Evolutionary conservation across 257 asterid species (phyloP).

Genomic region (Solanum tacnaense): DNA sequence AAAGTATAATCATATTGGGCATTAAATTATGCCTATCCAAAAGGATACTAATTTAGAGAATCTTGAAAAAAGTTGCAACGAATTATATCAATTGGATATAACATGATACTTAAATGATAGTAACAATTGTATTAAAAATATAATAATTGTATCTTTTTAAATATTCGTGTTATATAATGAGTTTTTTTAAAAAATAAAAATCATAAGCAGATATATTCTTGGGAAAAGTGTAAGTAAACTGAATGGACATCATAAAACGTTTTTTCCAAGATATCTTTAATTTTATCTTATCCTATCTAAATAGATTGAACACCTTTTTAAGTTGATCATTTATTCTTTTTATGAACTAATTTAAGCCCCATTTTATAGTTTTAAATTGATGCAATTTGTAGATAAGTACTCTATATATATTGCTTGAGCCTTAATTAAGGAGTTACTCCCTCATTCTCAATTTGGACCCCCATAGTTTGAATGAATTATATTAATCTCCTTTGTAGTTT

Average conservation of each 20-base stretch:
- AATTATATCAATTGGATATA: background rate
- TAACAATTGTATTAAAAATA: background rate
- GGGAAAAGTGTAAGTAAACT: background rate
- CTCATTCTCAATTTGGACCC: background rate
- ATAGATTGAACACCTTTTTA: background rate
- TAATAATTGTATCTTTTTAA: background rate
- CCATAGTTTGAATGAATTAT: background rate
- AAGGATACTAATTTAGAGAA: background rate
- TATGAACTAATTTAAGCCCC: background rate
- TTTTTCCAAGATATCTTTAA: background rate
- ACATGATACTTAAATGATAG: background rate
- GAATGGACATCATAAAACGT: background rate
- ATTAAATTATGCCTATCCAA: background rate
- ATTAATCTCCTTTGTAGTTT: background rate
- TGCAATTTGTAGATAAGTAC: background rate
- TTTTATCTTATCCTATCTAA: background rate
- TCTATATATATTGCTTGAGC: background rate
- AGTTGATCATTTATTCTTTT: background rate
- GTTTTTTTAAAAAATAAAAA: background rate
- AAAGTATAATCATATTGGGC: background rate
- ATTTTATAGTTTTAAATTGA: background rate
- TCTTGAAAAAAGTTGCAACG: background rate
- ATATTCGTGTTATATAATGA: background rate
- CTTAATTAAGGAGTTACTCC: background rate
- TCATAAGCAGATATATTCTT: background rate